A percentile compares a stretch with the other conserved stretches of the same genome.
phyloP scores from a whole-genome alignment of 2,329 filamentous ascomycete genomes.

The Colletotrichum destructivum region DNA sequence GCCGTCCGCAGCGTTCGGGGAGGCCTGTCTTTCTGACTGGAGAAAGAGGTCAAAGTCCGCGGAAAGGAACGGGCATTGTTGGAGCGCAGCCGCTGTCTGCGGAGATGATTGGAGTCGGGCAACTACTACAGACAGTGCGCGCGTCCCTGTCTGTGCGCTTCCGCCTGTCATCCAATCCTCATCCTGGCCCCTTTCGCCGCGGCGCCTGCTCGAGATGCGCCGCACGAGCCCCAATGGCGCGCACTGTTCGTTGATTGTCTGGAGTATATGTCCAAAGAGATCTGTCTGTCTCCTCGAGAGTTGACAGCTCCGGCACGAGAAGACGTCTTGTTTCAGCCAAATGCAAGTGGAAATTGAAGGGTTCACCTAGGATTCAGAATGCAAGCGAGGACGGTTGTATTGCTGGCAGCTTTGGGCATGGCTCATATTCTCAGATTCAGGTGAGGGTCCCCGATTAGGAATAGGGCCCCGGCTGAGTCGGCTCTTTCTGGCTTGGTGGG shows the following conservation, averaged over 20 bases:
- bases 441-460: constrained; percentile 42
- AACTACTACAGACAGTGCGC: neutral
- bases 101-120: constrained; percentile 7
- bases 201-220: neutral
- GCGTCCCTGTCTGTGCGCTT: neutral
- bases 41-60: neutral
- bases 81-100: constrained; percentile 22
- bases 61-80: constrained; percentile 6
- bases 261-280: constrained; percentile 12
- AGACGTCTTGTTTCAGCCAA: constrained; percentile 31
- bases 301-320: constrained; percentile 12
- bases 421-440: constrained; percentile 46
- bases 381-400: constrained; percentile 19
- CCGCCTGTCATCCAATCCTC: constrained; percentile 10
- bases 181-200: neutral
- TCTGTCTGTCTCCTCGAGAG: neutral
- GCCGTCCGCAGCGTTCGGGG: neutral
- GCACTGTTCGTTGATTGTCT: constrained; percentile 4
- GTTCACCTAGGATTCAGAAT: constrained; percentile 5
- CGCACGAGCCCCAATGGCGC: constrained; percentile 26
- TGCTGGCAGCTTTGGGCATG: constrained; percentile 31
- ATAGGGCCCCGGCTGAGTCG: constrained; percentile 21
- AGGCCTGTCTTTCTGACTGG: constrained; percentile 1
- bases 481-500: constrained; percentile 34
- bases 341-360: constrained; percentile 39